These are phyloP conservation scores for Crithidia mellificae DNA, from an alignment of 208 protist genomes.

Conservation along the genomic window DNA sequence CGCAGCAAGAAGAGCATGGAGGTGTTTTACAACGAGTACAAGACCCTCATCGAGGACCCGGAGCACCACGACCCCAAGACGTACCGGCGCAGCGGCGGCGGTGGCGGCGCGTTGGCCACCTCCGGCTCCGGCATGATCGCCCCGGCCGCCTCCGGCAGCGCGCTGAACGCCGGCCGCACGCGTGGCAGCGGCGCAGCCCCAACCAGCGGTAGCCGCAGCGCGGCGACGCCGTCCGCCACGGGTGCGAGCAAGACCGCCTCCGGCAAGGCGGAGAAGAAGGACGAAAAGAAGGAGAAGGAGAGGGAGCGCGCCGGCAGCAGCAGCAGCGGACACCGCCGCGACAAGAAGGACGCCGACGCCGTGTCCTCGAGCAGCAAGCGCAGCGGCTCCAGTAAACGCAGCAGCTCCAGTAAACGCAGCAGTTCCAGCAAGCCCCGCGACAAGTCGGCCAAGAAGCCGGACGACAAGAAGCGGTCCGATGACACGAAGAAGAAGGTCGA, in stretches of 20 bases:
- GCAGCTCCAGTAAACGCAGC: background rate
- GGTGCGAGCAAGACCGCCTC: background rate
- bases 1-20: conserved; percentile 61
- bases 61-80: conserved; percentile 55
- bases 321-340: background rate
- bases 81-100: conserved; percentile 46
- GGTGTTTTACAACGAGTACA: conserved; percentile 61
- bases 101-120: conserved; percentile 12
- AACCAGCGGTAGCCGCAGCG: conserved; percentile 6
- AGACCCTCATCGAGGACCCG: conserved; percentile 50
- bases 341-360: conserved; percentile 4
- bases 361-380: conserved; percentile 25
- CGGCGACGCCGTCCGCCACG: background rate
- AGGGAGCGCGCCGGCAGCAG: background rate
- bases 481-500: conserved; percentile 22
- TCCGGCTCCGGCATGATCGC: conserved; percentile 15
- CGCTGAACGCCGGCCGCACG: background rate
- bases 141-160: conserved; percentile 4
- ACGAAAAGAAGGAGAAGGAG: conserved; percentile 1
- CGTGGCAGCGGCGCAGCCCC: background rate
- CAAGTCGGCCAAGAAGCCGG: background rate
- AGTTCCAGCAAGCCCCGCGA: background rate
- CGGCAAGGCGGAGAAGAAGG: conserved; percentile 10
- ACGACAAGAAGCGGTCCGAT: conserved; percentile 4
- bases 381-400: conserved; percentile 11